Conservation (phyloP, 2,329 filamentous ascomycete genomes). For the Fusarium nelsonii region DNA sequence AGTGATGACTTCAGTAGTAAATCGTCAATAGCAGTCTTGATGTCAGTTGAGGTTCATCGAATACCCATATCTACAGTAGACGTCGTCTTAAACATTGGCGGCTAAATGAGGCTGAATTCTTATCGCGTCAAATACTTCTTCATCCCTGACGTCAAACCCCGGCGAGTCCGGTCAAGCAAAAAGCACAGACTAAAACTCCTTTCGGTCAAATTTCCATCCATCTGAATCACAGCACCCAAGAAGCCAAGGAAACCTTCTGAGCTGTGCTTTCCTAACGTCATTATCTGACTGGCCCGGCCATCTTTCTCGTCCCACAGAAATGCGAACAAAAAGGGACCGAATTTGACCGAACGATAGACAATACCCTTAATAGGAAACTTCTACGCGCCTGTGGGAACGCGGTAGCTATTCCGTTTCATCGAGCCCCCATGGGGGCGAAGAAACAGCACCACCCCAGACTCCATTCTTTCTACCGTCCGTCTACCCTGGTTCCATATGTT, state of each 20-base stretch:
- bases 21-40: neutral
- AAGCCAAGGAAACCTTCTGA: conserved; percentile 15
- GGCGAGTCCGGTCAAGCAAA: conserved; percentile 24
- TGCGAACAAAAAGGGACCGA: neutral
- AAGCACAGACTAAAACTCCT: conserved; percentile 16
- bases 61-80: neutral
- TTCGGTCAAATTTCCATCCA: conserved; percentile 33
- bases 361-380: neutral
- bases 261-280: conserved; percentile 3
- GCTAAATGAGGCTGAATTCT: conserved; percentile 32
- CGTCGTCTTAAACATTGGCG: conserved; percentile 24
- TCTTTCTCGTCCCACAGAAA: neutral
- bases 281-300: conserved; percentile 32
- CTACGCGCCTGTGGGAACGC: conserved; percentile 2
- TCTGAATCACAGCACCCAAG: neutral
- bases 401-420: conserved; percentile 8
- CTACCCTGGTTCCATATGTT: neutral
- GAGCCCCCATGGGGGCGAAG: conserved; percentile 31
- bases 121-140: neutral
- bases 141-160: conserved; percentile 31
- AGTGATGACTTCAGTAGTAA: neutral
- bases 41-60: rapidly evolving
- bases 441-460: conserved; percentile 1
- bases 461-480: neutral
- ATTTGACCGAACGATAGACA: conserved; percentile 13